A percentile compares a stretch with the other conserved stretches of the same genome.
phyloP scores from a whole-genome alignment of 441 rosid genomes.

The Populus hybrid region DNA sequence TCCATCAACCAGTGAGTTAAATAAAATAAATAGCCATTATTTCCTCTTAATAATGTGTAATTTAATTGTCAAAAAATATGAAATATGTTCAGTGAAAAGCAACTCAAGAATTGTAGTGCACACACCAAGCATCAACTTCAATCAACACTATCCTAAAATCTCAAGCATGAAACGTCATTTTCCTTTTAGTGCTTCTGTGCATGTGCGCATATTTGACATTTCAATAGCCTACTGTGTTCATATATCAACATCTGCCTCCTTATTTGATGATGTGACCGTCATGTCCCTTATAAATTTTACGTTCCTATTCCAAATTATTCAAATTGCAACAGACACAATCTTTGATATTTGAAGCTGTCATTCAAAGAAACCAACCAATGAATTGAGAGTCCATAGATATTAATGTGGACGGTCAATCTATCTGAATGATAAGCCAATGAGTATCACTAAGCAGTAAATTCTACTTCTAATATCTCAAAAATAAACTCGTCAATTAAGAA shows the following conservation, averaged over 20 bases:
- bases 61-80: too few relatives aligned
- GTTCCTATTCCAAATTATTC: neutral
- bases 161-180: neutral
- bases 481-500: neutral
- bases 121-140: neutral
- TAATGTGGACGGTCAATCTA: neutral
- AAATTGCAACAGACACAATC: neutral
- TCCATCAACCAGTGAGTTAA: conserved; percentile 7
- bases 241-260: neutral
- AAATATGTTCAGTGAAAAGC: neutral
- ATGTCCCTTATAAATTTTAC: neutral
- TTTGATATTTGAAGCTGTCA: neutral
- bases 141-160: neutral
- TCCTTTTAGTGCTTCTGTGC: neutral
- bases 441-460: neutral
- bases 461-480: neutral
- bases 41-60: neutral
- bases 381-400: neutral
- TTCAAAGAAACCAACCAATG: neutral
- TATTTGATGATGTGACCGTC: neutral
- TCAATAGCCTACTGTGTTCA: too few relatives aligned
- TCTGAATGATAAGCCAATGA: neutral
- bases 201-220: neutral
- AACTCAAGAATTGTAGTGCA: neutral
- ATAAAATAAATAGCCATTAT: neutral